A percentile compares a stretch with the other conserved stretches of the same genome.
Evolutionary conservation across 257 asterid species (phyloP).

Genomic region (Solanum neorickii): DNA sequence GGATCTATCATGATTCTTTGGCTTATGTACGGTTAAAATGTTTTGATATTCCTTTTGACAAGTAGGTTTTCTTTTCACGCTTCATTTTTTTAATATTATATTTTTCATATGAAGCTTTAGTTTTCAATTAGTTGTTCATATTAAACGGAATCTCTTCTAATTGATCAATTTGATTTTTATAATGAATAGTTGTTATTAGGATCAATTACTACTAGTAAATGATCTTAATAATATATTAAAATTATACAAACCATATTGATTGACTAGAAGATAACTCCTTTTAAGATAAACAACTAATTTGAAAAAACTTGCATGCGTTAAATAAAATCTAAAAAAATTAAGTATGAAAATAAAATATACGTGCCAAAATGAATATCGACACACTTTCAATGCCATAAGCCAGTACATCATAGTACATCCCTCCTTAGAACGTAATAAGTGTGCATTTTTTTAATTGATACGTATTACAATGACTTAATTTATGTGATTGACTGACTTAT

Average conservation of each 20-base stretch:
- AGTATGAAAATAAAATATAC: too few relatives aligned
- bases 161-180: not conserved
- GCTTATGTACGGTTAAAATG: too few relatives aligned
- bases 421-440: too few relatives aligned
- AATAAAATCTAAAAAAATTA: too few relatives aligned
- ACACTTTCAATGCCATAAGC: too few relatives aligned
- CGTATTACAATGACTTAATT: too few relatives aligned
- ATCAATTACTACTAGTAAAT: not conserved
- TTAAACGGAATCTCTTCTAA: not conserved
- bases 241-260: not conserved
- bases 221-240: not conserved
- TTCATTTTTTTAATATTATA: not conserved
- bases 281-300: not conserved
- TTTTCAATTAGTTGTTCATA: not conserved
- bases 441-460: too few relatives aligned
- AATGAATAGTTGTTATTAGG: not conserved
- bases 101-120: not conserved
- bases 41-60: conserved; percentile 14
- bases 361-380: too few relatives aligned
- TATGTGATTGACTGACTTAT: conserved; percentile 14
- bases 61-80: conserved; percentile 13
- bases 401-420: too few relatives aligned
- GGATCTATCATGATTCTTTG: too few relatives aligned
- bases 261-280: not conserved
- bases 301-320: too few relatives aligned